These are phyloP conservation scores for Sistotremastrum suecicum DNA, from an alignment of 768 basidiomycete species.

Conservation along the genomic window DNA sequence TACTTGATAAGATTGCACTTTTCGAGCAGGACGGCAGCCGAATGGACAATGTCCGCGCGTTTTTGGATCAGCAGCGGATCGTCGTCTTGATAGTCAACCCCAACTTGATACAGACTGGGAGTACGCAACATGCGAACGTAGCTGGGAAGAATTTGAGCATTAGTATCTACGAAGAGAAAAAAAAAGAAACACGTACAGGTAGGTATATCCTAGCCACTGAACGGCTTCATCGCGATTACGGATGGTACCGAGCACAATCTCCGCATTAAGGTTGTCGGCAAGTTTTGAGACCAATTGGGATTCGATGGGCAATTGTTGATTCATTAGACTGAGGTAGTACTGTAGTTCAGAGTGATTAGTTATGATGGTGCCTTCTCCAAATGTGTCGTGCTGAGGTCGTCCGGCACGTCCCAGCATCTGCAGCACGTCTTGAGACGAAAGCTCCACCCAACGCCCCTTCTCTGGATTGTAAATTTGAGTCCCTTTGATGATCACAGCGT, in stretches of 20 bases:
- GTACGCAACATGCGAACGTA: conserved; percentile 91
- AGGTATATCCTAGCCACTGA: conserved; percentile 94
- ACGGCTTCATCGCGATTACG: conserved; percentile 95
- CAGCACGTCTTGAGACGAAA: conserved; percentile 89
- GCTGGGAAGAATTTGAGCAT: conserved; percentile 24
- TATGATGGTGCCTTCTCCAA: conserved; percentile 95
- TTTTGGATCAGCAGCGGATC: conserved; percentile 79
- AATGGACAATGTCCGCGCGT: conserved; percentile 84
- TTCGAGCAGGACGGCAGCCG: conserved; percentile 85
- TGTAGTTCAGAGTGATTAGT: conserved; percentile 96
- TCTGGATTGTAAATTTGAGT: conserved; percentile 99
- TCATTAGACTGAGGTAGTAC: conserved; percentile 89
- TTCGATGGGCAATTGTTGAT: conserved; percentile 97
- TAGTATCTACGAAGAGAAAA: conserved; percentile 6
- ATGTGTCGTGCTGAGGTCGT: conserved; percentile 93
- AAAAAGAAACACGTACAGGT: conserved; percentile 43
- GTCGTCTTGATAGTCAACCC: conserved; percentile 82
- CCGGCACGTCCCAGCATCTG: conserved; percentile 99
- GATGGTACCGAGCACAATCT: conserved; percentile 89
- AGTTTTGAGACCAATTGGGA: conserved; percentile 85
- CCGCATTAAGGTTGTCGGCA: conserved; percentile 93
- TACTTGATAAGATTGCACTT: conserved; percentile 93
- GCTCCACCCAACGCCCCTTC: conserved; percentile 94
- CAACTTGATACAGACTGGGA: conserved; percentile 77
- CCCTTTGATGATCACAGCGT: conserved; percentile 99